Evolutionary conservation across 371 early-diverging fungal species (phyloP), one percentile per base, ranked within the genome.

Genomic region (Zopfochytrium polystomum): DNA sequence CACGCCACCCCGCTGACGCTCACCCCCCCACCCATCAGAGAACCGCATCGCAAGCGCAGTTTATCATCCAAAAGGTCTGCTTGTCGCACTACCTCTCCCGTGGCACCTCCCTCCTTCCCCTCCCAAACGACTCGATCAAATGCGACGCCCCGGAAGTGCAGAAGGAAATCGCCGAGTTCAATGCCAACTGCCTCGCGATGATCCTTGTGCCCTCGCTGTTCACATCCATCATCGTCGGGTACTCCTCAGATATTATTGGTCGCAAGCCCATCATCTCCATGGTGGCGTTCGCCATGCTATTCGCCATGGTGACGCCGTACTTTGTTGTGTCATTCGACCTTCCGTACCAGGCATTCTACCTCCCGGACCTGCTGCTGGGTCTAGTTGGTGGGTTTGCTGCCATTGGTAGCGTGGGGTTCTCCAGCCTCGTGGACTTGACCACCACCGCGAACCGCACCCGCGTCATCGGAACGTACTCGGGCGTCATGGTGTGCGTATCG

Each of bases 261-360:
- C 9, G 47, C 7, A 47, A 47, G 47, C 47, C 47, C 47, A 47
- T 47, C 23, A 18, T 47, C 23, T 7, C 23, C 47, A 47, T 47
- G 47, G 7, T 47, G 18, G 9, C 47, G 9, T 47, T 47, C 23
- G 22, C 6, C 47, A 18, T 7, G 7, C 6, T 47, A 22, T 9
- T 47, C 18, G 47, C 9, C 7, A 47, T 22, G 23, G 9, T 11
- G 47, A 9, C 23, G 47, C 47, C 47, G 18, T 47, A 15, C 23
- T 22, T 47, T 11, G 23, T 47, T 23, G 47, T 23, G 18, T 18
- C 9, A 7, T 47, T 18, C 47, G 23, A 47, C 18, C 47, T 47
- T 23, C 47, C 47, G 18, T 6, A 18, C 18, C 23, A 7, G 15
- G 6, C 6, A 11, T 47, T 47, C 47, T 15, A 18, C 22, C 9